Evolutionary conservation across 169 alveolate species (phyloP).

Genomic region (Cryptosporidium andersoni): DNA sequence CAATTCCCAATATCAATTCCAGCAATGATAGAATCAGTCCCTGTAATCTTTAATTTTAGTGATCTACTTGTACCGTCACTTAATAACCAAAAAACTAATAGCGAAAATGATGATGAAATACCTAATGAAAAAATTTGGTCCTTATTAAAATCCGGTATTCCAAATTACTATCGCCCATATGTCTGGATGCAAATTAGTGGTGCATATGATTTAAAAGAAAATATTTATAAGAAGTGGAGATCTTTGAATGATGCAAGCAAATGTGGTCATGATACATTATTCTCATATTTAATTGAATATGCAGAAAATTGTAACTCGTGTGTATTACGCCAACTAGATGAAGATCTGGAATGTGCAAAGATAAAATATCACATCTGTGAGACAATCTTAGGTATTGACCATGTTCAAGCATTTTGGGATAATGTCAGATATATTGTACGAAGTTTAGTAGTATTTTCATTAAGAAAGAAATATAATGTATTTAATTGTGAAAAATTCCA

Average conservation of each 20-base stretch:
- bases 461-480: conserved; percentile 58
- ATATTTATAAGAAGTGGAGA: conserved; percentile 48
- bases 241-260: conserved; percentile 63
- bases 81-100: neutral
- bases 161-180: conserved; percentile 67
- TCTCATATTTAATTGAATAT: conserved; percentile 67
- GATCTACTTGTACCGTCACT: conserved; percentile 19
- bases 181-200: conserved; percentile 71
- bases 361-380: conserved; percentile 65
- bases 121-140: conserved; percentile 61
- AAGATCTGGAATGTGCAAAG: conserved; percentile 62
- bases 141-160: conserved; percentile 55
- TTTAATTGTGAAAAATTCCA: conserved; percentile 68
- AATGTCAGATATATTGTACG: conserved; percentile 66
- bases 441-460: conserved; percentile 45
- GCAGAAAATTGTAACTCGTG: conserved; percentile 70
- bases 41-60: conserved; percentile 49
- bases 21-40: conserved; percentile 71
- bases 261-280: conserved; percentile 65
- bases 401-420: conserved; percentile 64
- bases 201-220: conserved; percentile 56
- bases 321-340: conserved; percentile 61
- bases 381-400: conserved; percentile 64
- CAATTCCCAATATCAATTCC: conserved; percentile 69
- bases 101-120: conserved; percentile 24